A percentile compares a stretch with the other conserved stretches of the same genome.
Conservation (phyloP, 2,329 filamentous ascomycete genomes). For the Hypocreales sp. region DNA sequence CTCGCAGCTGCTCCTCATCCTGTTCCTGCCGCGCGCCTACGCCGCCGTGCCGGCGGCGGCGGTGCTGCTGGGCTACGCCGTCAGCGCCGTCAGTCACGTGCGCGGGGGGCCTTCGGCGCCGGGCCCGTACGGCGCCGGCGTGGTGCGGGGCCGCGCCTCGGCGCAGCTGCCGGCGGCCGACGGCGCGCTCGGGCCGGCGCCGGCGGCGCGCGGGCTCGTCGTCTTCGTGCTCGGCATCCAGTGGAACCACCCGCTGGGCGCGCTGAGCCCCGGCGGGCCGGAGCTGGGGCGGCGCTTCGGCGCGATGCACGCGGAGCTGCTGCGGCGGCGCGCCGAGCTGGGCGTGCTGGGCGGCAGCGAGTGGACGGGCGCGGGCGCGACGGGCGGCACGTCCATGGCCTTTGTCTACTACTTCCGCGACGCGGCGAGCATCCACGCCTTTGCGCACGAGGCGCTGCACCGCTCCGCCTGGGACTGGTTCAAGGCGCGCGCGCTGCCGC, state of each 20-base stretch:
- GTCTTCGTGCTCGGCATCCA: constrained; percentile 30
- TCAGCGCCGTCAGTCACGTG: constrained; percentile 14
- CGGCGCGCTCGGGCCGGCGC: constrained; percentile 11
- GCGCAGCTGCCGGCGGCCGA: constrained; percentile 15
- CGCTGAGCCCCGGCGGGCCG: constrained; percentile 26
- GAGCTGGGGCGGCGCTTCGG: constrained; percentile 22
- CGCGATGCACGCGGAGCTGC: constrained; percentile 19
- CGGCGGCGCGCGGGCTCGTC: constrained; percentile 16
- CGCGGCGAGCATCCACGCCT: constrained; percentile 31
- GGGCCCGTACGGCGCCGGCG: constrained; percentile 7
- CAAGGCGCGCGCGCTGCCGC: constrained; percentile 16
- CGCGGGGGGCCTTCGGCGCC: constrained; percentile 2
- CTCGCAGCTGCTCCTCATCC: constrained; percentile 16
- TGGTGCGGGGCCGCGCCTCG: constrained; percentile 17
- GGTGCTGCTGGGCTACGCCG: constrained; percentile 14
- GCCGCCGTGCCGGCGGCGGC: constrained; percentile 16
- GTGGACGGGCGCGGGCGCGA: constrained; percentile 22
- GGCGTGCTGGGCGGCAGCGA: constrained; percentile 29
- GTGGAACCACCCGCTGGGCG: constrained; percentile 32
- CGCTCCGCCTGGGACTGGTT: constrained; percentile 34
- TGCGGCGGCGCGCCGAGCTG: constrained; percentile 22
- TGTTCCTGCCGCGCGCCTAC: constrained; percentile 17
- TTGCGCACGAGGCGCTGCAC: constrained; percentile 33
- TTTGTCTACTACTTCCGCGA: constrained; percentile 34
- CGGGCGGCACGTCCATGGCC: constrained; percentile 25